Evolutionary conservation across 495 filamentous ascomycete species (phyloP).

Genomic region (Parachaetomium inaequale): DNA sequence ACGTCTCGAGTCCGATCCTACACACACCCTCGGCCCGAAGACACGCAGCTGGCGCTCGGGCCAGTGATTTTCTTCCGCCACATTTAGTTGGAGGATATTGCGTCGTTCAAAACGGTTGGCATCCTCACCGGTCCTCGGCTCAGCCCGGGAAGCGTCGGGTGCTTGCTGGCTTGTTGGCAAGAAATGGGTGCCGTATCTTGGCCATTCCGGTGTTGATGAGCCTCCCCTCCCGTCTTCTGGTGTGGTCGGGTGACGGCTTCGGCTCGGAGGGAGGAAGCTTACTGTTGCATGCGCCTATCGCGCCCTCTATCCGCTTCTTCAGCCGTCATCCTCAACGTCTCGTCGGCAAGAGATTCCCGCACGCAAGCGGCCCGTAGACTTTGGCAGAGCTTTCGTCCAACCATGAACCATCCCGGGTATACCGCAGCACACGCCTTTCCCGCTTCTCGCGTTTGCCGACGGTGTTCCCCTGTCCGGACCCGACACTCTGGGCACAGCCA

Average conservation of each 20-base stretch:
- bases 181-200: too few relatives aligned
- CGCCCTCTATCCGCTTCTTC: background rate
- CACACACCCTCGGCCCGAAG: background rate
- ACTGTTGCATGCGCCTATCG: background rate
- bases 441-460: background rate
- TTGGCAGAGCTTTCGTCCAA: background rate
- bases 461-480: background rate
- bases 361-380: background rate
- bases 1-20: background rate
- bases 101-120: background rate
- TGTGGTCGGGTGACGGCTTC: background rate
- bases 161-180: background rate
- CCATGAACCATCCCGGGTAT: background rate
- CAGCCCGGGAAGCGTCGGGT: background rate
- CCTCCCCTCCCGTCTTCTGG: too few relatives aligned
- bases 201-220: too few relatives aligned
- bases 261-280: background rate
- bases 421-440: background rate
- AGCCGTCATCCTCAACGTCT: background rate
- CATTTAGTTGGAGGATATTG: background rate
- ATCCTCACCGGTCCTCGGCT: conserved; percentile 9
- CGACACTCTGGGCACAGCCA: conserved; percentile 1
- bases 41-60: background rate
- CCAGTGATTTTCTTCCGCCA: background rate
- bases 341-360: too few relatives aligned